Conservation (phyloP, 1,284 basidiomycete genomes). For the Chalciporus sp. region DNA sequence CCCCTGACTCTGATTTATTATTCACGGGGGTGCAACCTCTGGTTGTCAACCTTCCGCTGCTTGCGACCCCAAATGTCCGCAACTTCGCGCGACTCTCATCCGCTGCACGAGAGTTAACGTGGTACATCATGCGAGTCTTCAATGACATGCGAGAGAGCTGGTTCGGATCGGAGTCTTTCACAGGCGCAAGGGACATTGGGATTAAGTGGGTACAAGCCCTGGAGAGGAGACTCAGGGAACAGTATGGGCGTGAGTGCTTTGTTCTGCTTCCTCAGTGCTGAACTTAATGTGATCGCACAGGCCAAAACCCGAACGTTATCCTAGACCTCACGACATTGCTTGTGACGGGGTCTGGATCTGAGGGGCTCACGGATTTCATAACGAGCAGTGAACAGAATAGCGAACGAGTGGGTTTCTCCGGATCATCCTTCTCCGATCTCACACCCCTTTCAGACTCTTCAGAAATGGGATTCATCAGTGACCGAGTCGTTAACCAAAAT, state of each 20-base stretch:
- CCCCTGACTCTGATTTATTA: slow-evolving; percentile 24
- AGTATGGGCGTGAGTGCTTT: slow-evolving; percentile 60
- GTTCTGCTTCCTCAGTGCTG: slow-evolving; percentile 7
- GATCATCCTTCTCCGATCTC: slow-evolving; percentile 18
- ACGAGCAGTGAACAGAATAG: slow-evolving; percentile 78
- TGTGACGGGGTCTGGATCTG: slow-evolving; percentile 67
- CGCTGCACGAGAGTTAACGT: slow-evolving; percentile 67
- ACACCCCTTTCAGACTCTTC: slow-evolving; percentile 54
- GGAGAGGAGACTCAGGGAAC: slow-evolving; percentile 60
- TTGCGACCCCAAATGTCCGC: slow-evolving; percentile 55
- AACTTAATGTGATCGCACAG: slow-evolving; percentile 36
- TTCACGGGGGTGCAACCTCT: slow-evolving; percentile 48
- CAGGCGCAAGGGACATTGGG: slow-evolving; percentile 71
- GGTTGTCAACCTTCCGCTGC: slow-evolving; percentile 56
- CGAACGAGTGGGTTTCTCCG: slow-evolving; percentile 59
- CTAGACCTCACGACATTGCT: slow-evolving; percentile 73
- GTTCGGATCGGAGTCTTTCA: slow-evolving; percentile 66
- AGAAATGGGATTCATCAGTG: slow-evolving; percentile 78
- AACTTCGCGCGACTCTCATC: slow-evolving; percentile 73
- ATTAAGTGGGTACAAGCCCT: slow-evolving; percentile 69
- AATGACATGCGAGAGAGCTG: slow-evolving; percentile 72
- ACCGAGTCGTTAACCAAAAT: slow-evolving; percentile 68
- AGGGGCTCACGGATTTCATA: slow-evolving; percentile 70
- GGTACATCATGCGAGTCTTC: slow-evolving; percentile 68
- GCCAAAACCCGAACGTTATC: slow-evolving; percentile 59